Conservation (phyloP, 495 filamentous ascomycete genomes). For the Hypoxylon intermedium region DNA sequence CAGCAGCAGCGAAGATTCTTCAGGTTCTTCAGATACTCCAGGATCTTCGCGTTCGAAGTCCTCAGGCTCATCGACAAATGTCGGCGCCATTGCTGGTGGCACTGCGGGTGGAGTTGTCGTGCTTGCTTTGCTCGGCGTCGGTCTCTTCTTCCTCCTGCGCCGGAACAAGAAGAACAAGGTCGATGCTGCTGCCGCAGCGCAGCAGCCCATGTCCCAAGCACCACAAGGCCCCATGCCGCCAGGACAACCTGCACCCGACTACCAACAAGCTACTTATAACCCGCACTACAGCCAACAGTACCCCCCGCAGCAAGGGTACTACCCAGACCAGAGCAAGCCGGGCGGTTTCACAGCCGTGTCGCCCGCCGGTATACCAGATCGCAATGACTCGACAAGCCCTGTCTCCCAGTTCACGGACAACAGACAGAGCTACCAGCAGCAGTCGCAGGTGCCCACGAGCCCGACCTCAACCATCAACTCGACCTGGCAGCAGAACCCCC, state of each 20-base stretch:
- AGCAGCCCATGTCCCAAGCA: conserved; percentile 17
- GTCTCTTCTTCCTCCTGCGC: conserved; percentile 48
- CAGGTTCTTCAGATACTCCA: no score
- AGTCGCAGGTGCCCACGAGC: no score
- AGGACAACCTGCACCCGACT: neutral
- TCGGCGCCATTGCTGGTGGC: conserved; percentile 57
- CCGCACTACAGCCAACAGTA: conserved; percentile 37
- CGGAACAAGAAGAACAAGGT: conserved; percentile 44
- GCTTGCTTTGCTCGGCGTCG: conserved; percentile 50
- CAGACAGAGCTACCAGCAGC: conserved; percentile 32
- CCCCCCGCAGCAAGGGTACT: conserved; percentile 28
- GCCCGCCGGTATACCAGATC: conserved; percentile 25
- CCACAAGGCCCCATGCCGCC: neutral
- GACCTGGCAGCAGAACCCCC: conserved; percentile 29
- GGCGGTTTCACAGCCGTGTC: conserved; percentile 30
- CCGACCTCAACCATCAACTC: conserved; percentile 36
- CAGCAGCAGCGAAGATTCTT: conserved; percentile 5
- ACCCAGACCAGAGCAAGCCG: conserved; percentile 33
- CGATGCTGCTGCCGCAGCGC: neutral
- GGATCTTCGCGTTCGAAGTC: neutral
- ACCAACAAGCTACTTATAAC: conserved; percentile 10
- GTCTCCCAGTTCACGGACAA: conserved; percentile 37
- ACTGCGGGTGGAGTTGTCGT: conserved; percentile 56
- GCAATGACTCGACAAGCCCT: conserved; percentile 41
- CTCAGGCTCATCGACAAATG: conserved; percentile 38